Evolutionary conservation across 2,329 filamentous ascomycete genomes (phyloP), one percentile per base, ranked within the genome.

Genomic region (Mycocentrospora acerina): DNA sequence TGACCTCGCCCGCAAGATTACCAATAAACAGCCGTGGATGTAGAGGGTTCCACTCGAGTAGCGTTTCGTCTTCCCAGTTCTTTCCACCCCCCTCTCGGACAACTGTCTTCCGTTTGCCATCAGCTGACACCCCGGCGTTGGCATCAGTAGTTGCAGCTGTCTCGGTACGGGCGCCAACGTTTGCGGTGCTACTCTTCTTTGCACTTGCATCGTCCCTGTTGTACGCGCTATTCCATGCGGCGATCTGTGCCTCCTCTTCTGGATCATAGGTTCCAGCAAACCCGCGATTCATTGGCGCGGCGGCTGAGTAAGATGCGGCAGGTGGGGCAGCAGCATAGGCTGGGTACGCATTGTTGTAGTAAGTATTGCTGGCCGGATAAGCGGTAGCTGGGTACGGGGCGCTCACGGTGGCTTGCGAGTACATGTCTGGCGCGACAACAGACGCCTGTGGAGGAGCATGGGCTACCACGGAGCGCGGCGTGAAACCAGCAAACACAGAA

Each of bases 1-100:
- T 98, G 19, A 95, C 93, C 73, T 98, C 93, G 53, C 93, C 93
- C 27, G 93, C 93, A 35, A 98, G 79, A 67, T 98, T 98, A 50
- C 93, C 93, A 12, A 97, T 90, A 67, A 97, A 97, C 29, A 98
- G 81, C 24, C 93, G 88, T 60, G 95, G 87, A 65, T 98, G 93
- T 18, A 86, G 81, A 1, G 91, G 91, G 62, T 97, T 90, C 93
- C 93, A 98, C 66, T 97, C 93, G 2, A 97, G 79, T 3, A 98
- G 80, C 0, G 86, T 80, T 40, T 87, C 78, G 64, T 98, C 93
- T 16, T 86, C 85, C 93, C 93, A 98, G 42, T 82, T 86, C 72
- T 95, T 88, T 38, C 93, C 93, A 46, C 93, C 93, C 34, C 91
- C 93, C 45, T 86, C 80, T 26, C 93, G 86, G 32, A 89, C 76